Base-by-base conservation (phyloP, 163 green algal genomes). In the Chlorella variabilis region DNA sequence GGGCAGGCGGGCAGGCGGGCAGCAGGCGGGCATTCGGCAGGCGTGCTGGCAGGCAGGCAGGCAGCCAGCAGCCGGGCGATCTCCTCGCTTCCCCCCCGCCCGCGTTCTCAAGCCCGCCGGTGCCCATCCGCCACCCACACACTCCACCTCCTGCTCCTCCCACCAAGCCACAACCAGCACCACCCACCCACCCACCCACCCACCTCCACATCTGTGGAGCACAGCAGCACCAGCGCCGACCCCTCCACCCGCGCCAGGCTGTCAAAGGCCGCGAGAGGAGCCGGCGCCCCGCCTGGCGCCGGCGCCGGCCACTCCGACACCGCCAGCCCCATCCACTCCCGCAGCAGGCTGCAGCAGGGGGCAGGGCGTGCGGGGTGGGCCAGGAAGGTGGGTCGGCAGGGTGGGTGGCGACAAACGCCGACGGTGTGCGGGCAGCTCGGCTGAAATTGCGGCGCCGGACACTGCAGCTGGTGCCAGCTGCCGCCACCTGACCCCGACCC, bases 181-280 rank as follows among this genome's bases (percentile, higher is more conserved):
- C n/a, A n/a, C n/a, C n/a, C n/a, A n/a, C n/a, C n/a, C n/a, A n/a
- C n/a, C n/a, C n/a, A n/a, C n/a, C n/a, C n/a, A n/a, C n/a, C 63
- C n/a, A 94, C 78, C 7, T 81, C 75, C 18, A 86, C 68, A 45
- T 91, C 83, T n/a, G 74, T 83, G n/a, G 81, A 87, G 85, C 89
- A 92, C 71, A 96, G 77, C 54, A 92, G 87, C 78, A 84, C 85
- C n/a, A 95, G 77, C 3, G 76, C 61, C 9, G 86, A 58, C 18
- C 91, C 93, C 78, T 96, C 92, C 81, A 96, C 56, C 5, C 85
- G 83, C 2, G 85, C 70, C 31, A 94, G 29, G 65, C 36, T 81
- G 31, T n/a, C 31, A 41, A 87, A 78, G n/a, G 20, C 65, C 2
- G 92, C 89, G 56, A 94, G 56, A 2, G n/a, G n/a, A 5, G 75